Percentiles rank a stretch among this genome's conserved stretches.
phyloP scores from a whole-genome alignment of 192 early-diverging fungal genomes.

The Mortierella hygrophila region DNA sequence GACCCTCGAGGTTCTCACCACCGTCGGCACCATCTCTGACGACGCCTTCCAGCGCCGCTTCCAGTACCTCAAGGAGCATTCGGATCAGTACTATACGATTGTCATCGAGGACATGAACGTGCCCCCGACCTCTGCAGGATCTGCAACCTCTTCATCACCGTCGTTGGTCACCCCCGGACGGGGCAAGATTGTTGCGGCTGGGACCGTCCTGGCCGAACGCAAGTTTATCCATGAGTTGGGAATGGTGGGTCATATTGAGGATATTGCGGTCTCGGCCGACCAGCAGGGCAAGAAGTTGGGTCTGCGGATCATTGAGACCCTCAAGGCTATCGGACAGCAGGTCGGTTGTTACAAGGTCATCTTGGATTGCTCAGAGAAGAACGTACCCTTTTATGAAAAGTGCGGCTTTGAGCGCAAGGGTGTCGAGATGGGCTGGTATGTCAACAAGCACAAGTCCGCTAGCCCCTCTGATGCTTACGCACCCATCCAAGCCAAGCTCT shows the following conservation, averaged over 20 bases:
- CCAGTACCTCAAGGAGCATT: slow-evolving; percentile 80
- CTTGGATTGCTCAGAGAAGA: slow-evolving; percentile 75
- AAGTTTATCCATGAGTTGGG: slow-evolving; percentile 88
- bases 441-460: slow-evolving; percentile 47
- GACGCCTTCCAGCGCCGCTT: slow-evolving; percentile 78
- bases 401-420: slow-evolving; percentile 88
- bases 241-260: slow-evolving; percentile 88
- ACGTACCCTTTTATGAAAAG: slow-evolving; percentile 90
- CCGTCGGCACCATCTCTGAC: slow-evolving; percentile 79
- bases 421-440: slow-evolving; percentile 75
- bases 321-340: slow-evolving; percentile 85
- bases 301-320: slow-evolving; percentile 80
- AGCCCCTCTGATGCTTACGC: background rate
- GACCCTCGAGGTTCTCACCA: slow-evolving; percentile 77
- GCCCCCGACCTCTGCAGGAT: slow-evolving; percentile 16
- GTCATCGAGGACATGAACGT: slow-evolving; percentile 72
- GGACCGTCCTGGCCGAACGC: slow-evolving; percentile 86
- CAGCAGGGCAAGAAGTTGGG: slow-evolving; percentile 74
- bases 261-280: slow-evolving; percentile 71
- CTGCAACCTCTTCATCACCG: slow-evolving; percentile 26
- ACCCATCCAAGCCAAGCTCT: slow-evolving; percentile 34
- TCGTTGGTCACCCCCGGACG: slow-evolving; percentile 68
- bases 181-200: slow-evolving; percentile 78
- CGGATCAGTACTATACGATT: slow-evolving; percentile 84
- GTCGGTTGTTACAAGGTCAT: slow-evolving; percentile 88